These are phyloP conservation scores for Colletotrichum gloeosporioides DNA, from an alignment of 2,329 filamentous ascomycete genomes.

Conservation along the genomic window DNA sequence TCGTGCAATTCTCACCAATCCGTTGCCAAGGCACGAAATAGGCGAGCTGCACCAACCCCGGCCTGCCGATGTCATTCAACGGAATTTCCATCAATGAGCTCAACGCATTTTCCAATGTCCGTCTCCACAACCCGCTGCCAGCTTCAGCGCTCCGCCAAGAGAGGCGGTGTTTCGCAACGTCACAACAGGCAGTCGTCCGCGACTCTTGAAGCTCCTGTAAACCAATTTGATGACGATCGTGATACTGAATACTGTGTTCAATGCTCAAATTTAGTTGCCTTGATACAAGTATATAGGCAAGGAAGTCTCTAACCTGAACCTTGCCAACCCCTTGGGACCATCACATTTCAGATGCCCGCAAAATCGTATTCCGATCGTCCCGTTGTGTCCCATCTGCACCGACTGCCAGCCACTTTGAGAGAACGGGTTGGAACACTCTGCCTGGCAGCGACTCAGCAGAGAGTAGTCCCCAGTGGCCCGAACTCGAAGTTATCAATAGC, in stretches of 20 bases:
- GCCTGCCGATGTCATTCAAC: conserved; percentile 1
- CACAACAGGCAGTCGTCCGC: background rate
- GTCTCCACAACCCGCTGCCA: background rate
- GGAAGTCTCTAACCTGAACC: background rate
- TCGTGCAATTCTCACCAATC: background rate
- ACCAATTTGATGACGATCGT: background rate
- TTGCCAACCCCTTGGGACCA: background rate
- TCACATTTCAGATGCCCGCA: background rate
- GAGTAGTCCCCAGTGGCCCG: background rate
- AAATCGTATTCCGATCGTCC: background rate
- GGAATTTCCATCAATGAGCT: conserved; percentile 16
- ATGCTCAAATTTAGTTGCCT: background rate
- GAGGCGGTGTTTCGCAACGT: background rate
- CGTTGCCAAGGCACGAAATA: background rate
- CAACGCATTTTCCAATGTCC: background rate
- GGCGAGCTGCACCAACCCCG: background rate
- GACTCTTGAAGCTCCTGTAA: background rate
- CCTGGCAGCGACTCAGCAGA: background rate
- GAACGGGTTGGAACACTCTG: background rate
- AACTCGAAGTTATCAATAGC: background rate
- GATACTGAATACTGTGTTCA: background rate
- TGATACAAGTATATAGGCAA: background rate
- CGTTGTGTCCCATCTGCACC: background rate
- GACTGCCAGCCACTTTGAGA: background rate
- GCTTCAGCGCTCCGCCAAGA: background rate